Conservation (phyloP, 768 basidiomycete genomes). For the Serendipita vermifera region DNA sequence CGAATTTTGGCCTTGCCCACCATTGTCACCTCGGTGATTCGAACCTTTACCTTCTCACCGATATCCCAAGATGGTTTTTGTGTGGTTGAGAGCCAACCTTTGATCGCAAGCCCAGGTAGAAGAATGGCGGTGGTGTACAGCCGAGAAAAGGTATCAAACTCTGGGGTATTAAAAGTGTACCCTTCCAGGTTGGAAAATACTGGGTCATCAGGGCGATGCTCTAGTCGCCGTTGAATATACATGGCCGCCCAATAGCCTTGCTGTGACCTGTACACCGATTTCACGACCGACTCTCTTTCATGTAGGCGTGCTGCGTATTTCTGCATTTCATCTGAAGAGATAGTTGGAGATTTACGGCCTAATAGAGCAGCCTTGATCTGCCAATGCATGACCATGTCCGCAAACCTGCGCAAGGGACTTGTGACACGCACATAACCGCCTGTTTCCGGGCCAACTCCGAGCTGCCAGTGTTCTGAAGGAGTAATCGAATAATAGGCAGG, state of each 20-base stretch:
- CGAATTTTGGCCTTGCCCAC: neutral
- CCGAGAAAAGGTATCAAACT: neutral
- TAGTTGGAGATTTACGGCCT: neutral
- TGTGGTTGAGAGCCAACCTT: neutral
- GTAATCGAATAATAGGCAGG: conserved; percentile 35
- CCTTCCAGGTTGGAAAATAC: neutral
- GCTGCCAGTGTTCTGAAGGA: conserved; percentile 48
- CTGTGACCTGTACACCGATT: conserved; percentile 23
- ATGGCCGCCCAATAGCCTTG: conserved; percentile 30
- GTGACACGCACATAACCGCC: conserved; percentile 79
- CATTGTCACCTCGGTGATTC: neutral
- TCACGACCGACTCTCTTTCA: conserved; percentile 26
- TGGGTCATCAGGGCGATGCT: conserved; percentile 7
- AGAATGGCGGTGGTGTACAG: neutral
- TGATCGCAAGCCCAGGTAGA: neutral
- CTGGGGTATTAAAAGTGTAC: neutral
- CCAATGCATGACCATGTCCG: conserved; percentile 79
- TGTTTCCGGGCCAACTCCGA: conserved; percentile 49
- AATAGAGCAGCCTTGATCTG: conserved; percentile 70
- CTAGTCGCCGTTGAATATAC: conserved; percentile 30
- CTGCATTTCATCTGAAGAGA: conserved; percentile 36
- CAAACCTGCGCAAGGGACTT: conserved; percentile 75
- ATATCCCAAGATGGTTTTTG: neutral
- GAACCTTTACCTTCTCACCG: neutral
- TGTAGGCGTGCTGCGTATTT: conserved; percentile 29